Conservation (phyloP, 805 yeast genomes). For the Lipomyces sp. region DNA sequence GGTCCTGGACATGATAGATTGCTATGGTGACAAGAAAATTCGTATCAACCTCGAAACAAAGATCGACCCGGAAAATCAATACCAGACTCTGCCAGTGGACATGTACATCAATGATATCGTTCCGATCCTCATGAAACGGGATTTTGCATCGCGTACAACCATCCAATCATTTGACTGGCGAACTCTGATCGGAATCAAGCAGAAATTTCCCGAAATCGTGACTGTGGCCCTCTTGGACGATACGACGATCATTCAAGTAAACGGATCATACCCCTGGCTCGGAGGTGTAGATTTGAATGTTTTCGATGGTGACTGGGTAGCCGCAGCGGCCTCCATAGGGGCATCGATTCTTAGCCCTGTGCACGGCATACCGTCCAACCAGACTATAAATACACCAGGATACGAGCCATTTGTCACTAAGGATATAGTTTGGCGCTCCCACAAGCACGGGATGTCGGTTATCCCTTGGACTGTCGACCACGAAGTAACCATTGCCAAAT, state of each 20-base stretch:
- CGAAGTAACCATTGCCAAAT: background rate
- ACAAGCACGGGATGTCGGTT: background rate
- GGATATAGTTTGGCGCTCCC: background rate
- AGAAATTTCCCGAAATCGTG: background rate
- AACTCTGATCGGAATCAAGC: background rate
- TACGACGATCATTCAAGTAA: background rate
- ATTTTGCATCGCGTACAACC: background rate
- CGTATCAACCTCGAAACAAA: background rate
- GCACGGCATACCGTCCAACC: background rate
- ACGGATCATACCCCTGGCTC: background rate
- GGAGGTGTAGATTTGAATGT: background rate
- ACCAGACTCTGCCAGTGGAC: background rate
- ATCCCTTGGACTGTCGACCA: background rate
- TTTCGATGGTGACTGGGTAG: background rate
- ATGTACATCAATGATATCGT: background rate
- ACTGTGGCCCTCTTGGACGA: slow-evolving; percentile 1
- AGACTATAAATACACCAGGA: background rate
- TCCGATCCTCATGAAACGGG: background rate
- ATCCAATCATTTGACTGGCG: slow-evolving; percentile 1
- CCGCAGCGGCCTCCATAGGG: background rate
- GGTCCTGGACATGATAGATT: background rate
- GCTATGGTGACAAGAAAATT: background rate
- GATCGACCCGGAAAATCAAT: background rate
- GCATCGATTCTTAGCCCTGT: background rate
- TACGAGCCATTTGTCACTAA: background rate